phyloP scores from a whole-genome alignment of 371 early-diverging fungal species.

The Lichtheimia hyalospora region DNA sequence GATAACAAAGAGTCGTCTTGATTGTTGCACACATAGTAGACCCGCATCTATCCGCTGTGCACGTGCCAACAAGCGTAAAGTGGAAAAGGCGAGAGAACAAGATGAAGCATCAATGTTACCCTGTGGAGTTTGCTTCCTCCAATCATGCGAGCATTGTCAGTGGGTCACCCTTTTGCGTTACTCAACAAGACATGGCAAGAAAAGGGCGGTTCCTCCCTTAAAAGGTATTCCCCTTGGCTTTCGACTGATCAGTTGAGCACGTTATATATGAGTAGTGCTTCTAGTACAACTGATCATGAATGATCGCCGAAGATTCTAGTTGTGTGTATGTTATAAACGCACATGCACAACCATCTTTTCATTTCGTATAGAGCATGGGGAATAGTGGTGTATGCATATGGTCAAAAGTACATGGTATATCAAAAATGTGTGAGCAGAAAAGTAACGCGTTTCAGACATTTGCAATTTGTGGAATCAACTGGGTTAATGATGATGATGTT shows the following conservation, averaged over 20 bases:
- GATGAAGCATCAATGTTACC: too few relatives aligned
- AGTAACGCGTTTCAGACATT: too few relatives aligned
- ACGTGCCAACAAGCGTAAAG: too few relatives aligned
- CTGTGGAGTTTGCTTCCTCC: too few relatives aligned
- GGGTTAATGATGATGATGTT: neutral
- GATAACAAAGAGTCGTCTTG: too few relatives aligned
- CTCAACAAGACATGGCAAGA: neutral
- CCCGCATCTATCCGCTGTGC: too few relatives aligned
- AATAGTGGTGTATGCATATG: too few relatives aligned
- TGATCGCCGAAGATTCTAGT: conserved; percentile 6
- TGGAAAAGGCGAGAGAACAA: too few relatives aligned
- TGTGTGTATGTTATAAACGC: neutral
- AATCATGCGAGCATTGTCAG: too few relatives aligned
- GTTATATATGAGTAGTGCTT: neutral
- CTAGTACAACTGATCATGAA: neutral
- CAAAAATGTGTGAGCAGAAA: neutral
- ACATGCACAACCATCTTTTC: neutral
- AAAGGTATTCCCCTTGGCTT: conserved; percentile 3
- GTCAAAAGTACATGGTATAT: neutral
- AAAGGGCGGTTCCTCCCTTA: conserved; percentile 8
- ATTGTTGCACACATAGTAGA: too few relatives aligned
- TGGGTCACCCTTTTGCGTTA: neutral
- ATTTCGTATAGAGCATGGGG: too few relatives aligned
- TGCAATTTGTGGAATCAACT: too few relatives aligned
- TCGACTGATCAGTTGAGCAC: neutral